Base-by-base conservation (phyloP, 2,329 filamentous ascomycete genomes). In the Verticillium zaregamsianum region DNA sequence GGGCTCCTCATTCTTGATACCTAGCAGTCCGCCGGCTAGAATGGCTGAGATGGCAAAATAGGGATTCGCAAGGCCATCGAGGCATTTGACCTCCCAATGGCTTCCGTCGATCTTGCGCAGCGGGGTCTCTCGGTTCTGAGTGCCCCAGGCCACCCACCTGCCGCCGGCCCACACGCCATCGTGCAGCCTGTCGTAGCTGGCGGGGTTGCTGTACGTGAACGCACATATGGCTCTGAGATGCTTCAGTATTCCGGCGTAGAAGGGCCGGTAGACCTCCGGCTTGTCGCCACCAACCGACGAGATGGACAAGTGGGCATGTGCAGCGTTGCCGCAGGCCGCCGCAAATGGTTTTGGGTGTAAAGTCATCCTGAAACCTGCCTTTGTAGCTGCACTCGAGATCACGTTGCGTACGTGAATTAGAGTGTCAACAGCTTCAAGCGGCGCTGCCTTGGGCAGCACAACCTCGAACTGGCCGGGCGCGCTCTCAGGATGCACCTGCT, bases 41-140 rank as follows among this genome's bases (percentile, higher is more conserved):
- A 92, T 70, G 0, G 85, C 86, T 0, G 83, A 81, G 20, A 90
- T 72, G 0, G 85, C 89, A 2, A 96, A 74, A 70, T 95, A 96
- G 60, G 88, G 85, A 70, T 96, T 96, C 3, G 91, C 90, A 20
- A 92, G 75, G 0, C 91, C 92, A 69, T 96, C 92, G n/a, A 94
- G 70, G 60, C 84, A 86, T 69, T 92, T 89, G 25, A 96, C 68
- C 74, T 96, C 92, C 89, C 91, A 96, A 69, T 92, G 88, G 23
- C 85, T 86, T 2, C 73, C 77, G 3, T 78, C 77, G 57, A 92
- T 83, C 71, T 89, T 88, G 14, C 91, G 84, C 11, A 96, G 78
- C 0, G 91, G 89, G 5, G 86, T 81, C 76, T 94, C 90, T 20
- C 90, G 86, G 72, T 95, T 95, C 74, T 95, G 88, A 5, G 86